Evolutionary conservation across 2,329 filamentous ascomycete genomes (phyloP), one percentile per base, ranked within the genome.

Genomic region (Fusarium sp.): DNA sequence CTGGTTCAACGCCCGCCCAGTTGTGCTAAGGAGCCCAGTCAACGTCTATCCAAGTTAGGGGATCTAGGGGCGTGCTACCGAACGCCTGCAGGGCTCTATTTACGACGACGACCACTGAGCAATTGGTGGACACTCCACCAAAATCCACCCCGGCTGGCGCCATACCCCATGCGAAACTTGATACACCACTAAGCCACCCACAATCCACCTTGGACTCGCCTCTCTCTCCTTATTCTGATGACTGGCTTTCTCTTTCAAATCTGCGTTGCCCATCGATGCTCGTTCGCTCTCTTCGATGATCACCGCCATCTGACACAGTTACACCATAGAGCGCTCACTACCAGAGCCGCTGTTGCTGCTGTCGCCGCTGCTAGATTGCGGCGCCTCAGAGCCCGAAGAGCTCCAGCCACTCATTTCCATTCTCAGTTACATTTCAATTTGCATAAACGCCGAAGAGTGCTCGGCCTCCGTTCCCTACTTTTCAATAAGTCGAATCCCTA

Each of bases 231-330:
- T 77, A 77, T 71, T 75, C 71, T 71, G 84, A 88, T 88, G 86
- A 86, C 83, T 77, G 82, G 80, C 77, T 84, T 83, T 78, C 82
- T 86, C 69, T 78, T 87, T 66, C 81, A 82, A 79, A 81, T 86
- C 73, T 88, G 86, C 79, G 83, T 84, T 78, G 79, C 83, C 75
- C 83, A 85, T 80, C 82, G 84, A 77, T 85, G 81, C 78, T 84
- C 84, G 75, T 82, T 81, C 80, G 77, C 82, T 80, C 81, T 87
- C 78, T 81, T 85, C 72, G 78, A 86, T 82, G 83, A 87, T 73
- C 81, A 83, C 67, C 81, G 81, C 73, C 82, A 82, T 72, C 78
- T 85, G 73, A 82, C 81, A 67, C 82, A 79, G 72, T 71, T 76
- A 61, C 77, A 82, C 74, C 74, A 82, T 77, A 84, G 82, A 82